A percentile compares a stretch with the other conserved stretches of the same genome.
These are phyloP conservation scores for Cyberlindnera bimundalis DNA, from an alignment of 805 yeast species.

Conservation along the genomic window DNA sequence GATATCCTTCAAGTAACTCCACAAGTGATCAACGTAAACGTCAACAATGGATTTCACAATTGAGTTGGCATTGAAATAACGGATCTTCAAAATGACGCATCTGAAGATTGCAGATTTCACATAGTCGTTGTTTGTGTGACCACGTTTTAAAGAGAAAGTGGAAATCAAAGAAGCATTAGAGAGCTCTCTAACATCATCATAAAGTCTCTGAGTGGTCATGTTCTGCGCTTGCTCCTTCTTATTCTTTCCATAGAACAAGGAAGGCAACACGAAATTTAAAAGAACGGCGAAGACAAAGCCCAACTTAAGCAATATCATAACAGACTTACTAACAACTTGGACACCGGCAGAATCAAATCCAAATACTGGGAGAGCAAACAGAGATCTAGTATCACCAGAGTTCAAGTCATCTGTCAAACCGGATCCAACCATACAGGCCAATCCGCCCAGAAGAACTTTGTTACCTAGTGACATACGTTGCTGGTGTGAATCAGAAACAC, in stretches of 20 bases:
- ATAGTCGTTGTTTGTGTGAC: constrained; percentile 22
- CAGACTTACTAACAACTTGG: constrained; percentile 26
- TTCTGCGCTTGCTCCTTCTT: constrained; percentile 8
- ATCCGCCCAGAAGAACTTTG: constrained; percentile 57
- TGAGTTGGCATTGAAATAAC: constrained; percentile 18
- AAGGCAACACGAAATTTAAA: constrained; percentile 26
- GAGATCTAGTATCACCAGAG: constrained; percentile 40
- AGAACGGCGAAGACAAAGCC: constrained; percentile 27
- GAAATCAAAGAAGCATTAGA: constrained; percentile 17
- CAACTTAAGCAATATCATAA: constrained; percentile 28
- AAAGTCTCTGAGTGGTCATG: not conserved
- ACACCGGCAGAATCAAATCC: constrained; percentile 31
- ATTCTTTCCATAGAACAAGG: constrained; percentile 11
- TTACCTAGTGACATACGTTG: constrained; percentile 31
- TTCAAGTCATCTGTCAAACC: constrained; percentile 51
- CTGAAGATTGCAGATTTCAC: constrained; percentile 27
- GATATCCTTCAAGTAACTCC: constrained; percentile 27
- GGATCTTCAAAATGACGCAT: constrained; percentile 23
- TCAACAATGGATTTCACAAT: constrained; percentile 19
- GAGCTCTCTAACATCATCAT: constrained; percentile 25
- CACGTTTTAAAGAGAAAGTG: constrained; percentile 14
- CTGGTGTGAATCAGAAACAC: constrained; percentile 2
- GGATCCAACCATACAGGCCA: constrained; percentile 62
- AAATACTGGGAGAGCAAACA: constrained; percentile 46
- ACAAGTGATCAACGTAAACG: constrained; percentile 25